Evolutionary conservation across 306 rosid genomes (phyloP).

Genomic region (Acacia crassicarpa): DNA sequence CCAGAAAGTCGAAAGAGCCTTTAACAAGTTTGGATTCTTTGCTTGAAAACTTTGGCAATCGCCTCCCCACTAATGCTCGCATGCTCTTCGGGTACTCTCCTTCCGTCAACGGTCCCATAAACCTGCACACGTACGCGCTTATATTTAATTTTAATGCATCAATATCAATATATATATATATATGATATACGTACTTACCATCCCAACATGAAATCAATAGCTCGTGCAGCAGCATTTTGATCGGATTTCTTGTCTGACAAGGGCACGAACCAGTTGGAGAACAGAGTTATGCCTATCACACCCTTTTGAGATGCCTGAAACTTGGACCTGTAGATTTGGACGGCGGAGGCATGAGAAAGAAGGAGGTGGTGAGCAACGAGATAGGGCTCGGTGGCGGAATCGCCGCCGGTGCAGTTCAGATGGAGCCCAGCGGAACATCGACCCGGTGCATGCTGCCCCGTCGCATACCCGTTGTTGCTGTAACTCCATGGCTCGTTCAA

Average conservation of each 20-base stretch:
- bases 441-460: constrained; percentile 32
- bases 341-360: constrained; percentile 68
- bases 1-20: constrained; percentile 14
- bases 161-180: too few relatives aligned
- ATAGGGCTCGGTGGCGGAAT: constrained; percentile 63
- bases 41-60: neutral
- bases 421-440: constrained; percentile 51
- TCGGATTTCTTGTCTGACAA: constrained; percentile 27
- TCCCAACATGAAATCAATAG: constrained; percentile 64
- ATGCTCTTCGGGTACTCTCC: neutral
- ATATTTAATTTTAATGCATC: too few relatives aligned
- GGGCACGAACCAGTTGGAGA: constrained; percentile 51
- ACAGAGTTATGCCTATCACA: constrained; percentile 51
- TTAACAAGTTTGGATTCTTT: neutral
- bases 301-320: constrained; percentile 69
- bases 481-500: constrained; percentile 52
- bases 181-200: constrained; percentile 43
- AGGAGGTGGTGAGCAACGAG: constrained; percentile 51
- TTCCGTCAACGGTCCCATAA: neutral
- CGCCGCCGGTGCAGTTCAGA: constrained; percentile 45
- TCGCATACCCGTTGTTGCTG: constrained; percentile 31
- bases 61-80: neutral
- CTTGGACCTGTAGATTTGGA: constrained; percentile 40
- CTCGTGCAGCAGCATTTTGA: constrained; percentile 44
- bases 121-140: neutral